These are phyloP conservation scores for Chrysanthemum seticuspe DNA, from an alignment of 129 eudicot species.

Conservation along the genomic window DNA sequence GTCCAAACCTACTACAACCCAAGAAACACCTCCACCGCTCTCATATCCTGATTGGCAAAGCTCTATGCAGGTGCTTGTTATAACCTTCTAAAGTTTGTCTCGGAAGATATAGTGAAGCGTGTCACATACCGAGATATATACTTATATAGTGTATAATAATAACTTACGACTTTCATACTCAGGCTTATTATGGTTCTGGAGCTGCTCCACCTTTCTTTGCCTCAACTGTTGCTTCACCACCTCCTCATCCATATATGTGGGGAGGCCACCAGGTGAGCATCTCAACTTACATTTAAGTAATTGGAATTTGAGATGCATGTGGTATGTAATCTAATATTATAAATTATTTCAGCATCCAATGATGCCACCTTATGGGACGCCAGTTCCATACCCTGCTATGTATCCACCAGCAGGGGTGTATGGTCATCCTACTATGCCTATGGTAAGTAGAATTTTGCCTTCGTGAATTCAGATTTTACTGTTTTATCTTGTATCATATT, in stretches of 20 bases:
- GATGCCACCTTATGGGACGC: constrained; percentile 94
- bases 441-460: constrained; percentile 35
- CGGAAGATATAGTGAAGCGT: constrained; percentile 1
- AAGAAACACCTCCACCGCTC: constrained; percentile 65
- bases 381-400: constrained; percentile 86
- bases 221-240: constrained; percentile 75
- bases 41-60: constrained; percentile 88
- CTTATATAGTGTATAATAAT: not conserved
- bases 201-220: constrained; percentile 90
- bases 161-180: constrained; percentile 22
- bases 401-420: constrained; percentile 91
- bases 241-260: constrained; percentile 95
- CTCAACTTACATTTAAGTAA: not conserved
- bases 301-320: not conserved
- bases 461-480: too few species aligned
- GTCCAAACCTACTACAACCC: constrained; percentile 63
- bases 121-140: constrained; percentile 11
- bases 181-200: constrained; percentile 94
- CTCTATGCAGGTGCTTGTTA: constrained; percentile 73
- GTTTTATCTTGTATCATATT: too few species aligned
- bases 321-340: not conserved
- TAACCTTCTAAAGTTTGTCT: not conserved
- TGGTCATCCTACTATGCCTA: constrained; percentile 78
- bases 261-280: constrained; percentile 67
- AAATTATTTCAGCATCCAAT: constrained; percentile 60